Conservation (phyloP, 1,284 basidiomycete species). For the Mycosarcoma mackinlayi region DNA sequence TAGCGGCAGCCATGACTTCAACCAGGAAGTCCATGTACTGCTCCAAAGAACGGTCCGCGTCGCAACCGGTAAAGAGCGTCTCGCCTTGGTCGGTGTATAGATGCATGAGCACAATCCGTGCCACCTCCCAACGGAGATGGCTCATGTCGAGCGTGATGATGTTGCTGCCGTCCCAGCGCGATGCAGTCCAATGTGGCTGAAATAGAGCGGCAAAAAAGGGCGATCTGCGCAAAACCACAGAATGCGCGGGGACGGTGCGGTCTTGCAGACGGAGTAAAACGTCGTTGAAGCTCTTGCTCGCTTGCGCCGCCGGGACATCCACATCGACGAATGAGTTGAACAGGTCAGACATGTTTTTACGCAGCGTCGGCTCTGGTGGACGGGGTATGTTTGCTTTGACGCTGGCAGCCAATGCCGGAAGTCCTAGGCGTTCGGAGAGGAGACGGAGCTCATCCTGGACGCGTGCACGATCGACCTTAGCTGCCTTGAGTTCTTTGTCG, state of each 20-base stretch:
- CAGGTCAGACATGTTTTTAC: slow-evolving; percentile 72
- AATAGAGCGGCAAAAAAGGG: slow-evolving; percentile 89
- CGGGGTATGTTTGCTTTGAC: slow-evolving; percentile 68
- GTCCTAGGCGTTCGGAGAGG: slow-evolving; percentile 73
- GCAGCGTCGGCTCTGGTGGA: slow-evolving; percentile 71
- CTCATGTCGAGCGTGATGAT: slow-evolving; percentile 76
- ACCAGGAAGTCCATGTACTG: slow-evolving; percentile 88
- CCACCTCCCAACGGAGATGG: slow-evolving; percentile 80
- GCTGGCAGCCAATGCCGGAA: slow-evolving; percentile 68
- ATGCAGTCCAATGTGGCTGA: slow-evolving; percentile 80
- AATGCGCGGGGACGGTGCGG: slow-evolving; percentile 77
- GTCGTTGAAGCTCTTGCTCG: slow-evolving; percentile 72
- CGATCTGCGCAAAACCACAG: slow-evolving; percentile 81
- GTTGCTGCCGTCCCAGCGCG: slow-evolving; percentile 74
- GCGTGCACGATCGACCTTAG: slow-evolving; percentile 76
- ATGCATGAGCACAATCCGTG: slow-evolving; percentile 81
- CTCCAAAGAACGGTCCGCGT: slow-evolving; percentile 73
- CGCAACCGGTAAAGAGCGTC: slow-evolving; percentile 74
- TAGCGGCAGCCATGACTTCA: slow-evolving; percentile 85
- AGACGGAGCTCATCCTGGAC: slow-evolving; percentile 74
- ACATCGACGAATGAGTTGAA: slow-evolving; percentile 65
- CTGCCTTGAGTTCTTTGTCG: slow-evolving; percentile 70
- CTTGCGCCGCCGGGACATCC: background rate
- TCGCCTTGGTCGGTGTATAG: slow-evolving; percentile 82
- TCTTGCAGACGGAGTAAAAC: slow-evolving; percentile 82